phyloP scores from a whole-genome alignment of 1,139 yeast genomes.

The Scheffersomyces segobiensis region DNA sequence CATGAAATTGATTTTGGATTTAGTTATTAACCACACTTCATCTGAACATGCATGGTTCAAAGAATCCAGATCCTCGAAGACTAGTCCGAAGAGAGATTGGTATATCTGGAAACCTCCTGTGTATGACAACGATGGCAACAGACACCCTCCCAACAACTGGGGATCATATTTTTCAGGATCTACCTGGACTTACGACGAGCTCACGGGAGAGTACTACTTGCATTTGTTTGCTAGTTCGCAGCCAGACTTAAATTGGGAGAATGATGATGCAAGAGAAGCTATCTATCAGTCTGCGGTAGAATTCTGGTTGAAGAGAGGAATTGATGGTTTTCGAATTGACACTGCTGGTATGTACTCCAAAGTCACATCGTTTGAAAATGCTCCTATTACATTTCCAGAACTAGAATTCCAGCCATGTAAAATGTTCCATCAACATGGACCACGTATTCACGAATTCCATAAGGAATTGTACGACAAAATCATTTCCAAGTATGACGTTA shows the following conservation, averaged over 20 bases:
- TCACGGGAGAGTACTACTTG: slow-evolving; percentile 24
- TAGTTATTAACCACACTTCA: slow-evolving; percentile 26
- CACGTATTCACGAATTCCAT: slow-evolving; percentile 25
- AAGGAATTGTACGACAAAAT: slow-evolving; percentile 20
- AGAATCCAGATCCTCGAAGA: slow-evolving; percentile 22
- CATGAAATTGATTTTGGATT: slow-evolving; percentile 23
- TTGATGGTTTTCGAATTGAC: slow-evolving; percentile 26
- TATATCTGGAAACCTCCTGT: slow-evolving; percentile 23
- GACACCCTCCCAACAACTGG: slow-evolving; percentile 28
- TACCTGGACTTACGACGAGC: slow-evolving; percentile 26
- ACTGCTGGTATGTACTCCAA: slow-evolving; percentile 26
- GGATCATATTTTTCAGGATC: slow-evolving; percentile 22
- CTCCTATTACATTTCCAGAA: slow-evolving; percentile 22
- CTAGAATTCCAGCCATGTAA: slow-evolving; percentile 18
- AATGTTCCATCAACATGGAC: slow-evolving; percentile 18
- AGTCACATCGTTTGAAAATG: slow-evolving; percentile 21
- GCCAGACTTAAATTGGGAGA: slow-evolving; percentile 28
- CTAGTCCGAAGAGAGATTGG: slow-evolving; percentile 26
- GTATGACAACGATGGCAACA: slow-evolving; percentile 20
- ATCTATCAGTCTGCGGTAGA: slow-evolving; percentile 21
- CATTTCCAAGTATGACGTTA: slow-evolving; percentile 22
- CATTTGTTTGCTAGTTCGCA: slow-evolving; percentile 23
- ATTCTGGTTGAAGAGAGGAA: slow-evolving; percentile 25
- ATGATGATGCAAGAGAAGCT: slow-evolving; percentile 22
- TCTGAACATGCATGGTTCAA: slow-evolving; percentile 24